Conservation (phyloP, 2,329 filamentous ascomycete genomes). For the Fusarium sp. region DNA sequence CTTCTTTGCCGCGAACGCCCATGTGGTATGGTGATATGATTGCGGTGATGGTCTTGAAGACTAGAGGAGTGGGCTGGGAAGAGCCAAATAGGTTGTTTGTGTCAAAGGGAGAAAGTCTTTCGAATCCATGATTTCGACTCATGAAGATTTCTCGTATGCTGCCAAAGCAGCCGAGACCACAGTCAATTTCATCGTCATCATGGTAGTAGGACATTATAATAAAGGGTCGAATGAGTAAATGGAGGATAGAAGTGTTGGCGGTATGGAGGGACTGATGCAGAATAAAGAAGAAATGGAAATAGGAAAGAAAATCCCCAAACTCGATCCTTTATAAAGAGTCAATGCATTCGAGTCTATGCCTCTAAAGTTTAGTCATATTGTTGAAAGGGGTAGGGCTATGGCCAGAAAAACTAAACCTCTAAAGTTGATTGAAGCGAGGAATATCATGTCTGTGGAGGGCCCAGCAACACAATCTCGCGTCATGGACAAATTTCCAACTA, state of each 20-base stretch:
- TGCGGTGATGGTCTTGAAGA: background rate
- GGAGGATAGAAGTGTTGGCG: no score
- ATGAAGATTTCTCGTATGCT: background rate
- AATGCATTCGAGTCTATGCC: background rate
- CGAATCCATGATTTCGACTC: background rate
- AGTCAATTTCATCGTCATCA: background rate
- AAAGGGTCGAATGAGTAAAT: background rate
- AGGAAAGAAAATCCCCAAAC: background rate
- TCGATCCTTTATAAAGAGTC: background rate
- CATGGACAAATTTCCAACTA: accelerated
- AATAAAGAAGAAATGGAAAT: background rate
- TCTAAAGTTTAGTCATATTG: background rate
- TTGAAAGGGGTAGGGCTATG: background rate
- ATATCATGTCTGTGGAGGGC: background rate
- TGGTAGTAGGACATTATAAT: background rate
- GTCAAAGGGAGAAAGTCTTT: background rate
- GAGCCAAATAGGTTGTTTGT: background rate
- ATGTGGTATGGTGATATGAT: background rate
- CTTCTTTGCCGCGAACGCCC: background rate
- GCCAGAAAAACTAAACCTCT: background rate
- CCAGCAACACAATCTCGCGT: background rate
- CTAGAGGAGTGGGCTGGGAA: background rate
- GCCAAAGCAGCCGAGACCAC: background rate
- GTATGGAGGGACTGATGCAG: no score
- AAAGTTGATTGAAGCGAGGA: background rate